Base-by-base conservation (phyloP, 805 yeast genomes). In the Hanseniaspora thailandica region DNA sequence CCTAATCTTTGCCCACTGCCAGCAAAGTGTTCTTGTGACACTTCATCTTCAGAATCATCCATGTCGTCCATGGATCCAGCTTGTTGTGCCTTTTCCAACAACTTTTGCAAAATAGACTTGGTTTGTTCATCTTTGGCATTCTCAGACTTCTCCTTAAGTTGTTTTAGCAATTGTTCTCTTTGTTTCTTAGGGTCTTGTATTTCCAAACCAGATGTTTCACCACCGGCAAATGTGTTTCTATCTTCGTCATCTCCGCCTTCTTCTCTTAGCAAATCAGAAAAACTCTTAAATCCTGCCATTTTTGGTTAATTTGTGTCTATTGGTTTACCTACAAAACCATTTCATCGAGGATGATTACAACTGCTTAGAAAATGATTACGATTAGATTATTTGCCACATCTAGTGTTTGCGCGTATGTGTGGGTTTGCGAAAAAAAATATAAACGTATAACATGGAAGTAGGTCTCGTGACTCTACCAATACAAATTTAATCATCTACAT, bases 171-270 rank as follows among this genome's bases (percentile, higher is more conserved):
- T 34, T 59, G 55, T 36, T 61, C 61, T 41, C 67, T 67, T 55
- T 71, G 66, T 54, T 69, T 69, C 58, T 72, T 72, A 23, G 93
- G 93, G 61, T 84, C 84, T 59, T 86, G 86, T 20, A 85, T 89
- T 64, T 83, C 84, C 57, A 85, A 70, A 4, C 81, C 93, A 1
- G 89, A 82, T 55, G 85, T 84, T 64, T 84, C 83, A 45, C 72
- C 86, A 48, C 77, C 77, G 0, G 85, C 82, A 66, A 77, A 81
- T 56, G 80, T 76, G 60, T 80, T 78, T 55, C 82, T 76, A 36
- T 74, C 75, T 55, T 77, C 81, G 57, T 76, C 80, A n/a, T 71
- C 77, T 7, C 71, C 76, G 20, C 66, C 65, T 44, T 69, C 67
- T 12, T 59, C 66, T 48, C 65, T 63, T 8, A 67, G 59, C 61